Base-by-base conservation (phyloP, 169 alveolate genomes). In the Blepharisma undulans region DNA sequence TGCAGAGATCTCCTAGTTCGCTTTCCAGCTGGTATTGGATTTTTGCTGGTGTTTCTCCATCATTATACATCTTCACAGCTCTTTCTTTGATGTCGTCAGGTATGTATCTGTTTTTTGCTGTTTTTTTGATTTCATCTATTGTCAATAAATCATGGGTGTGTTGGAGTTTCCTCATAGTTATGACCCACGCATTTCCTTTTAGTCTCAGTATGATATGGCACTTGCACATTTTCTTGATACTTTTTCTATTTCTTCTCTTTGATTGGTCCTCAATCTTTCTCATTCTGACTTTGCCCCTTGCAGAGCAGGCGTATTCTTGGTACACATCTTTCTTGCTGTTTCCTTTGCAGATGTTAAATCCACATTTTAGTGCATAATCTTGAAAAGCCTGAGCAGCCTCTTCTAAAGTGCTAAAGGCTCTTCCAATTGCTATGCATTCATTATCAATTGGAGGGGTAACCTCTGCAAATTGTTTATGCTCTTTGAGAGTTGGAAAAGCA, bases 171-270 rank as follows among this genome's bases (percentile, higher is more conserved):
- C 89, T 84, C 22, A 76, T 84, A 22, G 89, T 84, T 8, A 84
- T 84, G 6, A 84, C 89, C 89, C 89, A 84, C 78, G 12, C 12
- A 4, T 84, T 29, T n/a, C 14, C 77, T 84, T 84, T 84, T 32
- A 21, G 33, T n/a, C 89, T 76, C 77, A 84, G 34, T 32, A 84
- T 84, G 25, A 84, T 84, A 76, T 84, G 89, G 60, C 89, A 84
- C 16, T 93, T 93, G 48, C 60, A 87, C 36, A 88, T 71, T 74
- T 90, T 84, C 72, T 93, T 93, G 60, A 84, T 84, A 60, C 89
- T 84, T 84, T 84, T 84, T 61, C 89, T 33, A 7, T 84, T 84
- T 84, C 89, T 84, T n/a, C 78, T 32, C 48, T 84, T 84, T n/a
- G 77, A n/a, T 29, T 33, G 77, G 16, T 84, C 89, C 12, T 1